Evolutionary conservation across 139 green algal genomes (phyloP).

Genomic region (Eudorina sp.): DNA sequence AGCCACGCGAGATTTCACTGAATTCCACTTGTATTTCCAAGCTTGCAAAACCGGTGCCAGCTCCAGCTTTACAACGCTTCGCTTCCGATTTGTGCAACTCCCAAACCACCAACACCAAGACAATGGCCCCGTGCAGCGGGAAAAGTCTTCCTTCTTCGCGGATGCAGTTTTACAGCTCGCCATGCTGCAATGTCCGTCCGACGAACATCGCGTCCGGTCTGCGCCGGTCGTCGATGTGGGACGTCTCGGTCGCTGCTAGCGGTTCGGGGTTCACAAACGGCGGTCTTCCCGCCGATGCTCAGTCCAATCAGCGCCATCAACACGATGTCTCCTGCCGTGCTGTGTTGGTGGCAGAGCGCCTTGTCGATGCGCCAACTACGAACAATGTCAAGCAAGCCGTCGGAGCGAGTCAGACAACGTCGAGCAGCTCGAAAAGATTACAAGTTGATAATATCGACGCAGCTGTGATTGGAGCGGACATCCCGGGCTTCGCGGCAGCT

Average conservation of each 20-base stretch:
- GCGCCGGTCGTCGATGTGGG: background rate
- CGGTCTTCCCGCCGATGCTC: background rate
- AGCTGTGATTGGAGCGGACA: background rate
- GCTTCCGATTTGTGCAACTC: background rate
- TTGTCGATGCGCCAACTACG: background rate
- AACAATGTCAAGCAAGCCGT: background rate
- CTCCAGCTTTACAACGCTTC: background rate
- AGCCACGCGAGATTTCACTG: too few relatives aligned
- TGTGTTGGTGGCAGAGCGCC: background rate
- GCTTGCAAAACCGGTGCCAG: too few relatives aligned
- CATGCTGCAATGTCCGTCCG: background rate
- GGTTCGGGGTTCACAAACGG: background rate
- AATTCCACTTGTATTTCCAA: too few relatives aligned
- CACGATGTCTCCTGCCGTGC: background rate
- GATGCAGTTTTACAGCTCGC: background rate
- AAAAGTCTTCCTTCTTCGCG: background rate
- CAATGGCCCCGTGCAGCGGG: background rate
- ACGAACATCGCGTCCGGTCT: background rate
- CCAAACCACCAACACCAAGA: slow-evolving; percentile 12
- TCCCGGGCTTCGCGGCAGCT: background rate
- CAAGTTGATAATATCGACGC: background rate
- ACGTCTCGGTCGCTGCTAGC: slow-evolving; percentile 1
- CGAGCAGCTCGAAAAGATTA: background rate
- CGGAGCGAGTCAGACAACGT: background rate
- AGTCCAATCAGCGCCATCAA: background rate